Conservation (phyloP, 116 monocot genomes). For the Dioscorea cayenensis region DNA sequence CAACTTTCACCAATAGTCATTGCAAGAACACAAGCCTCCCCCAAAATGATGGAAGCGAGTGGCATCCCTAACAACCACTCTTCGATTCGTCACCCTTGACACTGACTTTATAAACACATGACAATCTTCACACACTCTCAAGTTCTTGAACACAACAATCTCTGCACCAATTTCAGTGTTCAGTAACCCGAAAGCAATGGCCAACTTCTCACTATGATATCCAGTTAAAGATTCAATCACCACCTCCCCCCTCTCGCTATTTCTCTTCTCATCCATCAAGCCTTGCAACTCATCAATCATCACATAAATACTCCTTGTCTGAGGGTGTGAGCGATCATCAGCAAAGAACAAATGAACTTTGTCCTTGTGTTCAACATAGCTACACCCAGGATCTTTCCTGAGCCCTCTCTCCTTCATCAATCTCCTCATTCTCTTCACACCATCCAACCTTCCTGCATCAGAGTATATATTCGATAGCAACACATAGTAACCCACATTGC, state of each 20-base stretch:
- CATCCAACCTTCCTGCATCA: constrained; percentile 45
- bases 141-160: constrained; percentile 72
- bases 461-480: constrained; percentile 63
- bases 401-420: constrained; percentile 67
- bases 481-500: constrained; percentile 73
- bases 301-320: constrained; percentile 35
- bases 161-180: constrained; percentile 45
- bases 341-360: constrained; percentile 70
- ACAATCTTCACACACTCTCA: constrained; percentile 71
- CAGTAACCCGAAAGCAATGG: constrained; percentile 67
- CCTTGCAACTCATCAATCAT: constrained; percentile 35
- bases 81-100: constrained; percentile 25
- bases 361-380: constrained; percentile 55
- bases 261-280: constrained; percentile 1
- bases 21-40: constrained; percentile 41
- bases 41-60: constrained; percentile 75
- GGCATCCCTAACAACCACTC: constrained; percentile 68
- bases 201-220: constrained; percentile 67
- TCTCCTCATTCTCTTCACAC: constrained; percentile 43
- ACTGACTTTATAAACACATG: constrained; percentile 52
- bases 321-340: constrained; percentile 68
- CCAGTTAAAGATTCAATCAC: constrained; percentile 13
- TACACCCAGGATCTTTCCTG: constrained; percentile 77
- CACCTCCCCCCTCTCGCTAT: constrained; percentile 1
- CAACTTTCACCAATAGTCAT: constrained; percentile 43